phyloP scores from a whole-genome alignment of 163 green algal genomes.

The Botryococcus braunii region DNA sequence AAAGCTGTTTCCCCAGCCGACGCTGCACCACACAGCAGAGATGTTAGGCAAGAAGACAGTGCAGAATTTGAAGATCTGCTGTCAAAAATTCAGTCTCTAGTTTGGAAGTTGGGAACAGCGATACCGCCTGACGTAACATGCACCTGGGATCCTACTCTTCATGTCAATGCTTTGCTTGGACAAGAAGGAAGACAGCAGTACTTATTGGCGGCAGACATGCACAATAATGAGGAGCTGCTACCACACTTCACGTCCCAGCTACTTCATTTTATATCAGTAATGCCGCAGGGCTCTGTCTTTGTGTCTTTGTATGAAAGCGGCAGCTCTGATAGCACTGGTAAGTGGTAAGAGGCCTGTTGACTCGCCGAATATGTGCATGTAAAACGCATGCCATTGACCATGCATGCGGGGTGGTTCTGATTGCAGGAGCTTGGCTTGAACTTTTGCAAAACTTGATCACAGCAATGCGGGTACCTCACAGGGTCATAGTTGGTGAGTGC shows the following conservation, averaged over 20 bases:
- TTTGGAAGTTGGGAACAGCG: not conserved
- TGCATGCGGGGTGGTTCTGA: no score
- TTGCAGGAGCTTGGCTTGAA: constrained; percentile 35
- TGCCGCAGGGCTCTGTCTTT: constrained; percentile 24
- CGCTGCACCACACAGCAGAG: not conserved
- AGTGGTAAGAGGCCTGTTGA: no score
- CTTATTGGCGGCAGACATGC: constrained; percentile 45
- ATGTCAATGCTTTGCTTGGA: not conserved
- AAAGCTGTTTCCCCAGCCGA: constrained; percentile 3
- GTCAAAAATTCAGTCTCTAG: not conserved
- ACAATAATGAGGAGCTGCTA: constrained; percentile 45
- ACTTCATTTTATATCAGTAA: constrained; percentile 19
- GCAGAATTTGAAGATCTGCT: not conserved
- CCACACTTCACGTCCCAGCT: constrained; percentile 47
- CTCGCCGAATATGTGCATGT: no score
- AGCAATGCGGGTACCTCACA: constrained; percentile 26
- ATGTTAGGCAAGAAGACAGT: not conserved
- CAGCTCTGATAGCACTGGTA: constrained; percentile 46
- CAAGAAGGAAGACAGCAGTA: not conserved
- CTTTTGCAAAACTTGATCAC: constrained; percentile 38
- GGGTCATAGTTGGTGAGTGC: constrained; percentile 24
- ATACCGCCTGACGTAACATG: not conserved
- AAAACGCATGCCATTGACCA: no score
- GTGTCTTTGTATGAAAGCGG: constrained; percentile 60
- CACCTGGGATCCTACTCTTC: constrained; percentile 7